These are phyloP conservation scores for Mortierella alpina DNA, from an alignment of 192 early-diverging fungal genomes.

Conservation along the genomic window DNA sequence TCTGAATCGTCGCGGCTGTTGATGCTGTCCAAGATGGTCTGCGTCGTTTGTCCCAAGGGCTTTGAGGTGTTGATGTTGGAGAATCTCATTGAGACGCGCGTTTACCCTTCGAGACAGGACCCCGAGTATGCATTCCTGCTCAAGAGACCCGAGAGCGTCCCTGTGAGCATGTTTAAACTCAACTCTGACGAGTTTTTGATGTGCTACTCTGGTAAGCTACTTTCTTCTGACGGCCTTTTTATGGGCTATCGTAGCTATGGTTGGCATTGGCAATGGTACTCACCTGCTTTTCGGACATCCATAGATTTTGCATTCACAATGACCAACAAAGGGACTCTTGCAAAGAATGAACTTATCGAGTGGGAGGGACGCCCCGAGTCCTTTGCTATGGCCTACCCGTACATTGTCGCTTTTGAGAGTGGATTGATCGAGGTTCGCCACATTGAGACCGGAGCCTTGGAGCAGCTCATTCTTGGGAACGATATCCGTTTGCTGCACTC, in stretches of 20 bases:
- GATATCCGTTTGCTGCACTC: constrained; percentile 23
- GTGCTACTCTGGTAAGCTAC: constrained; percentile 84
- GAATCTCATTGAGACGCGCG: constrained; percentile 79
- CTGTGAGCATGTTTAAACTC: constrained; percentile 87
- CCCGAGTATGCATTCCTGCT: constrained; percentile 78
- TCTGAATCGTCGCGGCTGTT: constrained; percentile 85
- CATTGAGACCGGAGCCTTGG: constrained; percentile 69
- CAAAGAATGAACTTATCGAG: constrained; percentile 77
- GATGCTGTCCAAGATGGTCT: constrained; percentile 83
- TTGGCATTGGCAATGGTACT: neutral
- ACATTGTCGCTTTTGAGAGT: constrained; percentile 89
- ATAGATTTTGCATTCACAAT: constrained; percentile 92
- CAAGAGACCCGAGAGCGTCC: constrained; percentile 76
- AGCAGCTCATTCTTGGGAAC: constrained; percentile 29
- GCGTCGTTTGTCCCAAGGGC: constrained; percentile 82
- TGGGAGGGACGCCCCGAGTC: constrained; percentile 88
- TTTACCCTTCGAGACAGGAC: constrained; percentile 84
- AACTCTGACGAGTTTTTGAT: constrained; percentile 75
- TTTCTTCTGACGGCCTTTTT: neutral
- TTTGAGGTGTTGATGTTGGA: constrained; percentile 92
- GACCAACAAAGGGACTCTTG: constrained; percentile 77
- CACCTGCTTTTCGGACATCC: neutral
- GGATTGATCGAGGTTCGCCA: constrained; percentile 90
- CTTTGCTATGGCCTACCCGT: constrained; percentile 83
- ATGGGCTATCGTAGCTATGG: neutral